These are phyloP conservation scores for Linnemannia zychae DNA, from an alignment of 192 early-diverging fungal genomes.

Conservation along the genomic window DNA sequence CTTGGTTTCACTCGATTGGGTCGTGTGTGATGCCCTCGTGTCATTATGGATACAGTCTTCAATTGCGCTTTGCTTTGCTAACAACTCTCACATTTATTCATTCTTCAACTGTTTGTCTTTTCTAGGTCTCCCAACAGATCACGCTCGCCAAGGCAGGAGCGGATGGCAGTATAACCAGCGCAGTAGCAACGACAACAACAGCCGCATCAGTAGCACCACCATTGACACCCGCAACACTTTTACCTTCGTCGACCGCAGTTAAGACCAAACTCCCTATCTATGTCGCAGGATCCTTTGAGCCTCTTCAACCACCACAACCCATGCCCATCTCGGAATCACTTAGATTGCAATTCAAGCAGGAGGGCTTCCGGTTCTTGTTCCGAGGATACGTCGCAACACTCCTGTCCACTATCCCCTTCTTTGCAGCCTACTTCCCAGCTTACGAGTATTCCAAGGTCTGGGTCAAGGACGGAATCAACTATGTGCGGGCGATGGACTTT, in stretches of 20 bases:
- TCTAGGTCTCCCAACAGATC: conserved; percentile 54
- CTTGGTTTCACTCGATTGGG: background rate
- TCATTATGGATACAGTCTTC: background rate
- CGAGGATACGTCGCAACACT: conserved; percentile 53
- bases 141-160: conserved; percentile 52
- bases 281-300: conserved; percentile 33
- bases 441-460: conserved; percentile 46
- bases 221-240: conserved; percentile 11
- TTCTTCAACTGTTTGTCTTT: background rate
- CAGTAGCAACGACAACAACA: conserved; percentile 13
- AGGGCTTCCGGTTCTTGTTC: conserved; percentile 55
- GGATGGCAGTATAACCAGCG: conserved; percentile 23
- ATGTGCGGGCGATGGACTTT: conserved; percentile 18
- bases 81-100: background rate
- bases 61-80: background rate
- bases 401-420: conserved; percentile 56
- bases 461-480: conserved; percentile 44
- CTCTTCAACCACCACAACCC: conserved; percentile 23
- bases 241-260: conserved; percentile 15
- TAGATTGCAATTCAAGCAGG: conserved; percentile 47
- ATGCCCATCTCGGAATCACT: conserved; percentile 49
- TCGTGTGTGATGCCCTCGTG: background rate
- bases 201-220: conserved; percentile 30
- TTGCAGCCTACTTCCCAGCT: conserved; percentile 57
- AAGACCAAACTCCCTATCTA: conserved; percentile 32